Base-by-base conservation (phyloP, 768 basidiomycete species). In the Termitomyces heimii region DNA sequence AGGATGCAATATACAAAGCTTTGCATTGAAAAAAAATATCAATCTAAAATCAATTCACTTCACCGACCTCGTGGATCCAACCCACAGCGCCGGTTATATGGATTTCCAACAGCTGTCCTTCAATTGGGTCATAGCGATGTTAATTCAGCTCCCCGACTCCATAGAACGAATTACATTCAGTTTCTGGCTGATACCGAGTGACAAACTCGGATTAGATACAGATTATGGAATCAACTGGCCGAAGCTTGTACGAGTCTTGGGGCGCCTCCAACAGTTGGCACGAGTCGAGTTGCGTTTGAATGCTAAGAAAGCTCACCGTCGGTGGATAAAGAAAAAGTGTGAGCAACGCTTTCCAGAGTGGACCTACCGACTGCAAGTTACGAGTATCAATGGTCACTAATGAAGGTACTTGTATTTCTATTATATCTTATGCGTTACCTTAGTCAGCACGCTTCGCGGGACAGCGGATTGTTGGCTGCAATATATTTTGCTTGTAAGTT, bases 181-280 rank as follows among this genome's bases (percentile, higher is more conserved):
- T 45, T 60, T 60, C 34, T 60, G 58, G 58, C 28, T 62, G n/a
- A 54, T 62, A 7, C 53, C 58, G 13, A 56, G 58, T 14, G 61
- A 62, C 24, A 45, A 31, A 45, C 53, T 62, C 1, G 61, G 61
- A 8, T 28, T 62, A 37, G 54, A 54, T 10, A 39, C 13, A 18
- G 42, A 31, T 10, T 14, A 37, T 13, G 52, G 44, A 4, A 49
- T 60, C 16, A 28, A 55, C 34, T 62, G 61, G 58, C 22, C 20
- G 26, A 60, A 37, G 45, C 32, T 60, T 13, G 47, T 47, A 31
- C 24, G 18, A n/a, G 39, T 32, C 10, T 20, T 60, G 20, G 8
- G 26, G 37, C 46, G 40, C 28, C 40, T 60, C 3, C 12, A 16
- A 2, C 26, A 28, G 29, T 48, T 60, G 29, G 47, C 26, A 29